These are phyloP conservation scores for Eragrostis curvula DNA, from an alignment of 176 grass and related monocot genomes.

Conservation along the genomic window DNA sequence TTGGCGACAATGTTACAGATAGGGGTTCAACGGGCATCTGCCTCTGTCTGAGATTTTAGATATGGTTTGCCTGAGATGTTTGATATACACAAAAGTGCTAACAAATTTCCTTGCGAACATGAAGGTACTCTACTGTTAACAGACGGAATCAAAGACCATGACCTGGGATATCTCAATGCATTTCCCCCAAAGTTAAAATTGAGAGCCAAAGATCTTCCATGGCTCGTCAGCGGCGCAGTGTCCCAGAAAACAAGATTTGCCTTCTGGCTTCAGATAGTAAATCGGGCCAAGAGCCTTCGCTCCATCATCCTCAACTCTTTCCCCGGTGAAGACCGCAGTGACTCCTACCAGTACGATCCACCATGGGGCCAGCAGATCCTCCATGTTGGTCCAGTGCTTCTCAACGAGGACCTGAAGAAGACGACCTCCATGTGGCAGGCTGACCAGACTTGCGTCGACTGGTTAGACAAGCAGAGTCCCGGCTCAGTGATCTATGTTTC, in stretches of 20 bases:
- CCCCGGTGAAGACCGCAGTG: slow-evolving; percentile 15
- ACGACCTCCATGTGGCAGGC: slow-evolving; percentile 49
- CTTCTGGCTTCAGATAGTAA: slow-evolving; percentile 66
- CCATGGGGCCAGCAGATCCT: slow-evolving; percentile 25
- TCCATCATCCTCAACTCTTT: slow-evolving; percentile 81
- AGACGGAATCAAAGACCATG: not conserved
- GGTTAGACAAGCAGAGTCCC: slow-evolving; percentile 53
- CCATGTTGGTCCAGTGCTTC: slow-evolving; percentile 51
- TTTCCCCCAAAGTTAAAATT: slow-evolving; percentile 28
- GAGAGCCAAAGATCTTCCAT: slow-evolving; percentile 57
- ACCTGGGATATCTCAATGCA: slow-evolving; percentile 30
- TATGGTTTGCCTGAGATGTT: too few relatives aligned
- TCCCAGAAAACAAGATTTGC: slow-evolving; percentile 52
- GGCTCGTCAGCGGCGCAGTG: slow-evolving; percentile 53
- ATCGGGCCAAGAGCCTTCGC: slow-evolving; percentile 41
- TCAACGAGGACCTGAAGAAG: not conserved
- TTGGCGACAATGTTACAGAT: too few relatives aligned
- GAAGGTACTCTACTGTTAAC: slow-evolving; percentile 44
- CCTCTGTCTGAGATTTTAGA: too few relatives aligned
- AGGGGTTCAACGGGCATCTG: too few relatives aligned
- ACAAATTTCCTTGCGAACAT: not conserved
- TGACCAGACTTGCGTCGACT: slow-evolving; percentile 60
- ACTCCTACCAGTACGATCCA: not conserved
- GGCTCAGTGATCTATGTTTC: slow-evolving; percentile 69
- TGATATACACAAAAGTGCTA: too few relatives aligned